A percentile compares a stretch with the other conserved stretches of the same genome.
phyloP scores from a whole-genome alignment of 108 stramenopile genomes.

The Nitzschia inconspicua region DNA sequence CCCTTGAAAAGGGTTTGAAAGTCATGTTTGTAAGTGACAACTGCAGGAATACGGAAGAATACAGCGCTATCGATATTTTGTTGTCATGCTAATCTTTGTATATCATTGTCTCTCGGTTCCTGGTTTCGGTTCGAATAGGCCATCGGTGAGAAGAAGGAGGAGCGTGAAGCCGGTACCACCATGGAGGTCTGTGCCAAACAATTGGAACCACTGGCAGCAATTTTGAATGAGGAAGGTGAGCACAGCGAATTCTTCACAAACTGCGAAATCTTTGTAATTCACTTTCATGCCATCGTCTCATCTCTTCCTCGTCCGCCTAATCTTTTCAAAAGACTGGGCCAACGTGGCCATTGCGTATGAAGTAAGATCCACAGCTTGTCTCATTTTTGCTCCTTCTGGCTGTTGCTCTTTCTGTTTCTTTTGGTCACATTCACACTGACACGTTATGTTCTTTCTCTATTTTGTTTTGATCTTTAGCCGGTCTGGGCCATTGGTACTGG shows the following conservation, averaged over 20 bases:
- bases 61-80: not conserved
- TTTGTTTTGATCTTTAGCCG: too few relatives aligned
- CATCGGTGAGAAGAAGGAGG: slow-evolving; percentile 98
- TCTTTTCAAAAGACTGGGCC: slow-evolving; percentile 66
- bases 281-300: not conserved
- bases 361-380: slow-evolving; percentile 58
- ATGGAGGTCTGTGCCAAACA: slow-evolving; percentile 89
- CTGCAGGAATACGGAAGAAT: too few relatives aligned
- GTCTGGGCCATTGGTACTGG: slow-evolving; percentile 98
- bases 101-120: not conserved
- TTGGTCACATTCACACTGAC: not conserved
- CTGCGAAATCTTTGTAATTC: not conserved
- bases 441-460: too few relatives aligned
- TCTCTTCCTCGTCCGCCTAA: not conserved
- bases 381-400: not conserved
- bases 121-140: slow-evolving; percentile 20
- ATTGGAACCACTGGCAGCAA: slow-evolving; percentile 77
- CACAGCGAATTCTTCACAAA: slow-evolving; percentile 34
- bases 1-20: slow-evolving; percentile 92
- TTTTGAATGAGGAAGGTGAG: slow-evolving; percentile 80
- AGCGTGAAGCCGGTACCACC: slow-evolving; percentile 91
- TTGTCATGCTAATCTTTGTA: not conserved
- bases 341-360: slow-evolving; percentile 92
- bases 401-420: not conserved
- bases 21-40: slow-evolving; percentile 84